These are phyloP conservation scores for Spergularia bocconei DNA, from an alignment of 148 eudicot species.

Conservation along the genomic window DNA sequence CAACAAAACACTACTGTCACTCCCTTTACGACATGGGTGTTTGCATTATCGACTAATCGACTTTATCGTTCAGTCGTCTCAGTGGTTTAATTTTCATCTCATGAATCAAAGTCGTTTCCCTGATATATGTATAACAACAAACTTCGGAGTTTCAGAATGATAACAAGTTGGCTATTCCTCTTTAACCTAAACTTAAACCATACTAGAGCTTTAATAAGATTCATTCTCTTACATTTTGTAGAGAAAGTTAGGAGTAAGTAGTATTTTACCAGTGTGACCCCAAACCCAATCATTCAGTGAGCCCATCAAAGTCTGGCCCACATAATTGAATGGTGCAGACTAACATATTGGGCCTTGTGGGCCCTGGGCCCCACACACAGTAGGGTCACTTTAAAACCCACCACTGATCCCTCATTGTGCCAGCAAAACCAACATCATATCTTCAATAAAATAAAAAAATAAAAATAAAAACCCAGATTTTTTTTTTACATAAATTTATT, in stretches of 20 bases:
- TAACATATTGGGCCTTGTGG: conserved; percentile 21
- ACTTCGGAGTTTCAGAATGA: too few species aligned
- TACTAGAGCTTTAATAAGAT: too few species aligned
- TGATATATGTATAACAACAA: too few species aligned
- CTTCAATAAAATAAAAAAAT: neutral
- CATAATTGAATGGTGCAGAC: conserved; percentile 32
- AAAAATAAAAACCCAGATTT: too few species aligned
- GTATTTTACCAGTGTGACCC: conserved; percentile 34
- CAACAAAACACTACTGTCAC: neutral
- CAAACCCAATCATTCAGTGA: conserved; percentile 50
- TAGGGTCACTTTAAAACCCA: conserved; percentile 27
- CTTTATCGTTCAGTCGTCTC: too few species aligned
- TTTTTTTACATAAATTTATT: neutral
- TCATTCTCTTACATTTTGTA: too few species aligned
- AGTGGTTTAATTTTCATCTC: too few species aligned
- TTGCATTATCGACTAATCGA: too few species aligned
- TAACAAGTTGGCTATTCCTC: too few species aligned
- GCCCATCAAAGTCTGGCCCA: conserved; percentile 37
- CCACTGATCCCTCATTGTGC: conserved; percentile 25
- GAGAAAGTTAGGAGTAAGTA: conserved; percentile 3
- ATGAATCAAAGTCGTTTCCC: too few species aligned
- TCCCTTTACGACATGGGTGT: neutral
- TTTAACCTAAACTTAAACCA: too few species aligned
- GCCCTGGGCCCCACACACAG: conserved; percentile 25
- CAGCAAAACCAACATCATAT: conserved; percentile 22